phyloP scores from a whole-genome alignment of 768 basidiomycete species.

The Naganishia vaughanmartiniae region DNA sequence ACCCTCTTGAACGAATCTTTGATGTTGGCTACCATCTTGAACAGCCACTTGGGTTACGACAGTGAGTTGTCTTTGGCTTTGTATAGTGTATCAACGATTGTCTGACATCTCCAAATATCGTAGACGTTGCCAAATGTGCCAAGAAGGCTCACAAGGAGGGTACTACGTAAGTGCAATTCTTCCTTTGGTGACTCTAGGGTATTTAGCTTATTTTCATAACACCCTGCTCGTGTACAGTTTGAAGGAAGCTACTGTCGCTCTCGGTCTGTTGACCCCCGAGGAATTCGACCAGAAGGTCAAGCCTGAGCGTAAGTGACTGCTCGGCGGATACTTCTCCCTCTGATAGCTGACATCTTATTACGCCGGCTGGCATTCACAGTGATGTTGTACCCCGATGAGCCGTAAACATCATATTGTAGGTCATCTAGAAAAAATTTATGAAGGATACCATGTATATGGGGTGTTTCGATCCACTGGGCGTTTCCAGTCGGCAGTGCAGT shows the following conservation, averaged over 20 bases:
- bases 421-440: slow-evolving; percentile 12
- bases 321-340: not conserved
- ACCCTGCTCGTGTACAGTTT: slow-evolving; percentile 50
- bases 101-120: not conserved
- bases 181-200: no score
- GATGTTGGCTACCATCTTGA: slow-evolving; percentile 97
- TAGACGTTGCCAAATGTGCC: slow-evolving; percentile 95
- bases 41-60: slow-evolving; percentile 94
- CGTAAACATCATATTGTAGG: slow-evolving; percentile 26
- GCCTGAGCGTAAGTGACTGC: slow-evolving; percentile 52
- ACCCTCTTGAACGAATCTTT: slow-evolving; percentile 87
- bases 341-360: not conserved
- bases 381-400: slow-evolving; percentile 52
- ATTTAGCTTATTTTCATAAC: not conserved
- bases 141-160: slow-evolving; percentile 99
- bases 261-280: slow-evolving; percentile 80
- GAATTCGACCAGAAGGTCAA: slow-evolving; percentile 86
- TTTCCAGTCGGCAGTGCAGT: not conserved
- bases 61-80: slow-evolving; percentile 60
- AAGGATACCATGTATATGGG: slow-evolving; percentile 11
- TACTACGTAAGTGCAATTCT: slow-evolving; percentile 60
- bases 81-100: not conserved
- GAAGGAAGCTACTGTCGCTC: slow-evolving; percentile 86
- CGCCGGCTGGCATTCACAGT: slow-evolving; percentile 33
- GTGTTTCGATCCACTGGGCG: not conserved